Evolutionary conservation across 1,284 basidiomycete species (phyloP).

Genomic region (Phlebopus sp.): DNA sequence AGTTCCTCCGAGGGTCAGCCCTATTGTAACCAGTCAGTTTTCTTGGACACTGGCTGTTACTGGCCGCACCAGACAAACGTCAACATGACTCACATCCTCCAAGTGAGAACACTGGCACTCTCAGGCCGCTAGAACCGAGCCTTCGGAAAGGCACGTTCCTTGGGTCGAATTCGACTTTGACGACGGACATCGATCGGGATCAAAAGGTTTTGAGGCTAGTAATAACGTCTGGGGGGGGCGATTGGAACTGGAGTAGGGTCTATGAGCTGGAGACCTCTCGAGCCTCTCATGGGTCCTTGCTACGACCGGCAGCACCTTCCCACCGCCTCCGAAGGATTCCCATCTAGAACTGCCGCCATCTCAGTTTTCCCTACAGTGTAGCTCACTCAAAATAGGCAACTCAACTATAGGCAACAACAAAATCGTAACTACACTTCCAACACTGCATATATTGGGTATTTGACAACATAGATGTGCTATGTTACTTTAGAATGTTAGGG

Average conservation of each 20-base stretch:
- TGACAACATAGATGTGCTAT: too few species aligned
- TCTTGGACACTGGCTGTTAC: background rate
- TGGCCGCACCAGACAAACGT: conserved; percentile 18
- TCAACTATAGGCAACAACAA: too few species aligned
- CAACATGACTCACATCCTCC: conserved; percentile 58
- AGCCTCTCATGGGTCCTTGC: too few species aligned
- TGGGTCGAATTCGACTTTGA: conserved; percentile 42
- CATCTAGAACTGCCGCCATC: too few species aligned
- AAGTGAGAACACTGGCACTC: conserved; percentile 74
- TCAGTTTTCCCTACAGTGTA: too few species aligned
- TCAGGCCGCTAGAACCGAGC: conserved; percentile 68
- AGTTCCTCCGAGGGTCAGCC: conserved; percentile 45
- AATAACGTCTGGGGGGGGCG: background rate
- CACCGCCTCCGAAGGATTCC: too few species aligned
- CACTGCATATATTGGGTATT: too few species aligned
- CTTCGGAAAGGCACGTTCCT: conserved; percentile 72
- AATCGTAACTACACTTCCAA: too few species aligned
- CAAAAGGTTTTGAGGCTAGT: background rate
- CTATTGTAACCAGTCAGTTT: conserved; percentile 8
- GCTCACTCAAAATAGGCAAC: too few species aligned
- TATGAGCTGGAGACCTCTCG: too few species aligned
- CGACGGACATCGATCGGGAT: conserved; percentile 13
- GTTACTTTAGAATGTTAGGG: too few species aligned
- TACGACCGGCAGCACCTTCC: too few species aligned
- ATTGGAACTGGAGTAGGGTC: background rate